A percentile compares a stretch with the other conserved stretches of the same genome.
Evolutionary conservation across 2,329 filamentous ascomycete genomes (phyloP).

Genomic region (Coniochaeta sp.): DNA sequence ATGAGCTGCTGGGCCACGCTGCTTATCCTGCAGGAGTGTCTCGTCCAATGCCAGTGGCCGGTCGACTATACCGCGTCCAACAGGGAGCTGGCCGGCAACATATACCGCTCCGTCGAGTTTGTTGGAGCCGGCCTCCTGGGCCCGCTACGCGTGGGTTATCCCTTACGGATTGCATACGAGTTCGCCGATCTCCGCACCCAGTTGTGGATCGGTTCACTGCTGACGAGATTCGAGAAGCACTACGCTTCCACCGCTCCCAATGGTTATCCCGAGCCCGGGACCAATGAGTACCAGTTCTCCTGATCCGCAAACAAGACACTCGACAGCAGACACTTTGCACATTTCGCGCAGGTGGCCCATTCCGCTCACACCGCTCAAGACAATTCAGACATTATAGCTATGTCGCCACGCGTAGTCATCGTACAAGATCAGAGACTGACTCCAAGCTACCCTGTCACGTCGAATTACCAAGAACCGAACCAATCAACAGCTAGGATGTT

Average conservation of each 20-base stretch:
- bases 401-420: not conserved
- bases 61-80: conserved; percentile 19
- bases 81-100: conserved; percentile 19
- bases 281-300: conserved; percentile 7
- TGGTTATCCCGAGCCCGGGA: conserved; percentile 3
- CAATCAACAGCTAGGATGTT: not conserved
- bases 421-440: not conserved
- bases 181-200: conserved; percentile 25
- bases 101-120: conserved; percentile 28
- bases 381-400: not conserved
- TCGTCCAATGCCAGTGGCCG: conserved; percentile 23
- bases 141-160: conserved; percentile 28
- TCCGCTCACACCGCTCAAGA: not conserved
- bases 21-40: conserved; percentile 29
- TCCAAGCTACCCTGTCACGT: not conserved
- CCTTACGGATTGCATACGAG: conserved; percentile 30
- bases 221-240: conserved; percentile 20
- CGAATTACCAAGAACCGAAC: not conserved
- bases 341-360: not conserved
- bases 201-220: conserved; percentile 23
- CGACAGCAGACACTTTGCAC: not conserved
- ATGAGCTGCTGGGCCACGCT: conserved; percentile 29
- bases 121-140: conserved; percentile 29
- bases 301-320: not conserved
- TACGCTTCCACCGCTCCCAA: conserved; percentile 23